Evolutionary conservation across 306 rosid genomes (phyloP).

Genomic region (Phaseolus lunatus): DNA sequence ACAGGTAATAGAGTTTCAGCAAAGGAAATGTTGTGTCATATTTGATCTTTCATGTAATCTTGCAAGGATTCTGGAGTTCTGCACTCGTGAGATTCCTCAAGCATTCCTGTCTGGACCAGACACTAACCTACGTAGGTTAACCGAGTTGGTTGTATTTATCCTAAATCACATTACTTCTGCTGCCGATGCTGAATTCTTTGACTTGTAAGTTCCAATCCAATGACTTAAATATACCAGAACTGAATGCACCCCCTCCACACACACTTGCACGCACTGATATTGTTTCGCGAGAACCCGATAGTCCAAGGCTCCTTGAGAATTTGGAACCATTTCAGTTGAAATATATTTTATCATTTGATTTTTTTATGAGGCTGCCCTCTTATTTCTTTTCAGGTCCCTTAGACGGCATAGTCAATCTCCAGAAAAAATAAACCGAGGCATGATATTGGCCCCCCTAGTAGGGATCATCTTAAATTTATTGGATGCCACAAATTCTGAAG

Average conservation of each 20-base stretch:
- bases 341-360: conserved; percentile 5
- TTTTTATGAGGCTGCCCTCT: conserved; percentile 22
- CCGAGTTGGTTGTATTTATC: conserved; percentile 89
- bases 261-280: not conserved
- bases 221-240: not conserved
- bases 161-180: conserved; percentile 83
- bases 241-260: not conserved
- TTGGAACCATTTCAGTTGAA: conserved; percentile 24
- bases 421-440: conserved; percentile 88
- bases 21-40: conserved; percentile 88
- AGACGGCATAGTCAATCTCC: conserved; percentile 80
- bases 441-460: conserved; percentile 92
- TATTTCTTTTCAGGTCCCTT: conserved; percentile 62
- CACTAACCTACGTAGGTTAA: conserved; percentile 90
- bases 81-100: conserved; percentile 88
- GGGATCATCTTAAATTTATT: conserved; percentile 88
- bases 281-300: conserved; percentile 27
- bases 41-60: conserved; percentile 98
- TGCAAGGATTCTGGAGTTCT: conserved; percentile 85
- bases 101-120: conserved; percentile 85
- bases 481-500: conserved; percentile 70
- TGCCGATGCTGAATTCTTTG: conserved; percentile 87
- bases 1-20: conserved; percentile 96
- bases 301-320: conserved; percentile 22
- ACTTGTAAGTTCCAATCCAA: conserved; percentile 69